These are phyloP conservation scores for Teratosphaeria destructans DNA, from an alignment of 2,329 filamentous ascomycete genomes.

Conservation along the genomic window DNA sequence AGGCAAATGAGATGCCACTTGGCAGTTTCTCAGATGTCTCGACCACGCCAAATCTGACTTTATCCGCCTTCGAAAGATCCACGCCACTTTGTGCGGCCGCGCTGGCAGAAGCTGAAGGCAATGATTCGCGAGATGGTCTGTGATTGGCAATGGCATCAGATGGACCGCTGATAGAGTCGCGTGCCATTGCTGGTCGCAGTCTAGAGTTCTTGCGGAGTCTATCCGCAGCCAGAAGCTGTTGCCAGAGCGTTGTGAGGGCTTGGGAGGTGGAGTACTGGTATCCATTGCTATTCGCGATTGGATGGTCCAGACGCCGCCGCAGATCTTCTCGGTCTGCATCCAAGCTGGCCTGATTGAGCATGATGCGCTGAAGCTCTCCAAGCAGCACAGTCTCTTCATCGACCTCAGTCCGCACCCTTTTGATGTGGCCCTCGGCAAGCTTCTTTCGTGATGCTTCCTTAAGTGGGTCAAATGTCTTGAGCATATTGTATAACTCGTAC, in stretches of 20 bases:
- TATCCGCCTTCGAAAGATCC: conserved; percentile 63
- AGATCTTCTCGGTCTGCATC: conserved; percentile 76
- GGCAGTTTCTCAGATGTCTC: conserved; percentile 67
- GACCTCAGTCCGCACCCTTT: conserved; percentile 74
- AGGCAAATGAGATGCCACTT: conserved; percentile 81
- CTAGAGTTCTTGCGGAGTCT: conserved; percentile 75
- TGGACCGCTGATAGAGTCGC: not conserved
- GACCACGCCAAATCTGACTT: conserved; percentile 69
- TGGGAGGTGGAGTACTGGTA: conserved; percentile 64
- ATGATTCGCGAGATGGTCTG: conserved; percentile 26
- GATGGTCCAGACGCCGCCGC: conserved; percentile 72
- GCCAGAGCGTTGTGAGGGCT: conserved; percentile 68
- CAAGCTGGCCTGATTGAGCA: conserved; percentile 73
- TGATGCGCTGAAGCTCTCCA: conserved; percentile 82
- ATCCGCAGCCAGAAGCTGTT: conserved; percentile 72
- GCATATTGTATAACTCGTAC: conserved; percentile 70
- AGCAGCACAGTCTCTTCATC: conserved; percentile 85
- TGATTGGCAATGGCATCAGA: conserved; percentile 13
- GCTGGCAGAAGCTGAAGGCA: conserved; percentile 28
- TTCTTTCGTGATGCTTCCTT: conserved; percentile 74
- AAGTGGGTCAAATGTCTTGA: conserved; percentile 74
- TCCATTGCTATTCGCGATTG: conserved; percentile 48
- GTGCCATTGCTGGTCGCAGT: conserved; percentile 22
- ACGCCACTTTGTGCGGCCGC: conserved; percentile 27
- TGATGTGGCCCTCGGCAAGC: conserved; percentile 69